These are phyloP conservation scores for Schwanniomyces yamadae DNA, from an alignment of 805 yeast species.

Conservation along the genomic window DNA sequence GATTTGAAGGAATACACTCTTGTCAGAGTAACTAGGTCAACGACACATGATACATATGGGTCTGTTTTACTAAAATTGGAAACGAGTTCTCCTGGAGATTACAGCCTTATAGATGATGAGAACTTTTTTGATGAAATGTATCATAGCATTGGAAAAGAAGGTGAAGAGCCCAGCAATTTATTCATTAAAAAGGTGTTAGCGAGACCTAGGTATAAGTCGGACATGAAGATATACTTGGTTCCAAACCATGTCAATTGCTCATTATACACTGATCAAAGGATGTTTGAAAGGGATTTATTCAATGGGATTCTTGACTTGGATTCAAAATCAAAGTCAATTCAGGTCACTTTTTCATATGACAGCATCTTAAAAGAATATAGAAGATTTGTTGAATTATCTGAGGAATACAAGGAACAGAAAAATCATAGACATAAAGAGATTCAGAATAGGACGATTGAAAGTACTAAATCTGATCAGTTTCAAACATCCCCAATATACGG, in stretches of 20 bases:
- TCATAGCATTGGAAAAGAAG: conserved; percentile 37
- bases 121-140: conserved; percentile 38
- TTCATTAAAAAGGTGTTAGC: conserved; percentile 59
- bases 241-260: conserved; percentile 40
- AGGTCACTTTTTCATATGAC: conserved; percentile 18
- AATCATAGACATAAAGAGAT: no score
- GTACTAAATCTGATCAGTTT: no score
- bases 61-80: conserved; percentile 53
- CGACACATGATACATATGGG: conserved; percentile 52
- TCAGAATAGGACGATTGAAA: no score
- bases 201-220: conserved; percentile 60
- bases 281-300: conserved; percentile 51
- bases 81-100: conserved; percentile 54
- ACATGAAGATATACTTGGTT: conserved; percentile 59
- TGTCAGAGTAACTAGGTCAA: conserved; percentile 54
- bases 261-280: conserved; percentile 48
- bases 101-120: conserved; percentile 49
- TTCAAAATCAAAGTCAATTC: conserved; percentile 15
- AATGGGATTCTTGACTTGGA: conserved; percentile 47
- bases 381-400: conserved; percentile 5
- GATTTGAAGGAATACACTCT: conserved; percentile 42
- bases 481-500: no score
- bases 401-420: no score
- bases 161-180: conserved; percentile 46
- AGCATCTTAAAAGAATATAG: conserved; percentile 11